Evolutionary conservation across 2,329 filamentous ascomycete species (phyloP).

Genomic region (Hypoxylon sp.): DNA sequence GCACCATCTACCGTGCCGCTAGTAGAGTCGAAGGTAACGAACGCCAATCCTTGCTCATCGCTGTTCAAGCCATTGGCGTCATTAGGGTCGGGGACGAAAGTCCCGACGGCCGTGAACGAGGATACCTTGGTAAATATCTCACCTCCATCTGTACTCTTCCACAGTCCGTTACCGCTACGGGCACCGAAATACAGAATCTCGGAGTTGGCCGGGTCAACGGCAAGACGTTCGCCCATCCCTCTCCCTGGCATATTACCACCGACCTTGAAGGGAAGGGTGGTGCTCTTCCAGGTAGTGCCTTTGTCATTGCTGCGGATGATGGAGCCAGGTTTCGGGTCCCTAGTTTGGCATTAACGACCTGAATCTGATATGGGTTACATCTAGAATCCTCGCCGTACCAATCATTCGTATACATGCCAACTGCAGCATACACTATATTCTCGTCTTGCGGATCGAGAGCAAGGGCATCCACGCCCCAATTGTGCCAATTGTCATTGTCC

Average conservation of each 20-base stretch:
- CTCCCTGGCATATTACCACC: slow-evolving; percentile 75
- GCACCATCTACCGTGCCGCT: slow-evolving; percentile 62
- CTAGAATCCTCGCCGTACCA: slow-evolving; percentile 57
- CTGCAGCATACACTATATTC: slow-evolving; percentile 67
- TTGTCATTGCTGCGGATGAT: slow-evolving; percentile 69
- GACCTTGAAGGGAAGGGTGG: slow-evolving; percentile 70
- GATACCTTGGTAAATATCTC: slow-evolving; percentile 67
- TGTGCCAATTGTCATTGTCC: slow-evolving; percentile 63
- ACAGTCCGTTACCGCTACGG: slow-evolving; percentile 71
- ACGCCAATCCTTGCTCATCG: slow-evolving; percentile 65
- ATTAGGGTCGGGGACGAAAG: slow-evolving; percentile 62
- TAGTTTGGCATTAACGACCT: slow-evolving; percentile 32
- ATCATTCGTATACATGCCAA: slow-evolving; percentile 72
- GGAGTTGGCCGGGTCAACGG: slow-evolving; percentile 70
- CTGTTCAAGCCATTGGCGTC: slow-evolving; percentile 62
- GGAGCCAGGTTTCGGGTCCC: slow-evolving; percentile 68
- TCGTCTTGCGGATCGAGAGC: slow-evolving; percentile 69
- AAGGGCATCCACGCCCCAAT: slow-evolving; percentile 71
- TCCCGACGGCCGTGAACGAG: slow-evolving; percentile 66
- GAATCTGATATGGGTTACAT: not conserved
- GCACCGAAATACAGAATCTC: slow-evolving; percentile 72
- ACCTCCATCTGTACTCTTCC: slow-evolving; percentile 71
- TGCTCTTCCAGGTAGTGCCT: slow-evolving; percentile 66
- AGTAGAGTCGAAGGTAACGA: slow-evolving; percentile 70
- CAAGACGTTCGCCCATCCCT: slow-evolving; percentile 71